These are phyloP conservation scores for Daedaleopsis sinensis DNA, from an alignment of 768 basidiomycete species.

Conservation along the genomic window DNA sequence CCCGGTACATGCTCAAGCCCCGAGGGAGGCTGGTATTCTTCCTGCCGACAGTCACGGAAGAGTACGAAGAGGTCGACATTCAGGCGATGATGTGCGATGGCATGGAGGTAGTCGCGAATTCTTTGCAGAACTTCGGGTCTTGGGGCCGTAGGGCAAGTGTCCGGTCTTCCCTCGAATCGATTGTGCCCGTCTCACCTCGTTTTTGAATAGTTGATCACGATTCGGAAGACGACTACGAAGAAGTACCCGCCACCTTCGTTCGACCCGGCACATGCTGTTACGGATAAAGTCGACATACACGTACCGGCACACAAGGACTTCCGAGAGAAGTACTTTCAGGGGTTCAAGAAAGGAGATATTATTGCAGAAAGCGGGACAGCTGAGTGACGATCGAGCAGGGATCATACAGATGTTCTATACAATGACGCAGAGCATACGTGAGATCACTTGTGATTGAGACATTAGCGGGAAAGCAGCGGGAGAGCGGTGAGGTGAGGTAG, in stretches of 20 bases:
- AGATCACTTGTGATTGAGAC: too few species aligned
- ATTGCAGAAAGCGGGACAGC: not conserved
- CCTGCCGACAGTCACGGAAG: constrained; percentile 88
- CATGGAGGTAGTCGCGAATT: constrained; percentile 88
- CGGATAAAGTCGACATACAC: constrained; percentile 33
- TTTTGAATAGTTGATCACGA: constrained; percentile 81
- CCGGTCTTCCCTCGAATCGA: not conserved
- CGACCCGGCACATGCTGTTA: constrained; percentile 33
- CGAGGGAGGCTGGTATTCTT: constrained; percentile 94
- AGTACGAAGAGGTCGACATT: constrained; percentile 88
- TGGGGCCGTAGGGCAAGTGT: constrained; percentile 88
- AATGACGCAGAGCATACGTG: not conserved
- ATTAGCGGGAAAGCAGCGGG: too few species aligned
- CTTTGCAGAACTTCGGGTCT: constrained; percentile 89
- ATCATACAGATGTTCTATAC: not conserved
- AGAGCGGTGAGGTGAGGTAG: too few species aligned
- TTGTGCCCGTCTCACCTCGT: not conserved
- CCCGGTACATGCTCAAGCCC: constrained; percentile 84
- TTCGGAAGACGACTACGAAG: constrained; percentile 64
- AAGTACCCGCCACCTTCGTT: constrained; percentile 60
- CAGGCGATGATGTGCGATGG: constrained; percentile 78
- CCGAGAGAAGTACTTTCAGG: constrained; percentile 83
- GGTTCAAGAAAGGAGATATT: constrained; percentile 56
- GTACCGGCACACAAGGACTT: constrained; percentile 90
- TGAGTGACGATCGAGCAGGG: not conserved